Evolutionary conservation across 2,329 filamentous ascomycete species (phyloP), one percentile per base, ranked within the genome.

Genomic region (Blastomyces percursus): DNA sequence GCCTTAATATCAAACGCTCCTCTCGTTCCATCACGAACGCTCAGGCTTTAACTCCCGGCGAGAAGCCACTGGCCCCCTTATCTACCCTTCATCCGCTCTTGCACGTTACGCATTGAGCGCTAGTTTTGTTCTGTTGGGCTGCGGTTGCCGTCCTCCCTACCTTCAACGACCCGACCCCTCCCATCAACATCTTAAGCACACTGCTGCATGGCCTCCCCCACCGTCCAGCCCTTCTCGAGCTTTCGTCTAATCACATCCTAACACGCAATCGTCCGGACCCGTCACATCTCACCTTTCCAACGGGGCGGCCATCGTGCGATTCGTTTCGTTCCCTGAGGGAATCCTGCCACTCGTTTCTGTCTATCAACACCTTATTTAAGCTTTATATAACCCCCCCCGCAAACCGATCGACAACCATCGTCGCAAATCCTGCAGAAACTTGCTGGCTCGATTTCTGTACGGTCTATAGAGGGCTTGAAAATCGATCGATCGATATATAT

Each of bases 401-500:
- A 7, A 35, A n/a, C 51, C 19, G 16, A 55, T 55, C 51, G 16
- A 55, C 32, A 44, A 14, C 38, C 35, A 58, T 24, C 38, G 38
- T 46, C 42, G 42, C 46, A 40, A 46, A 38, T 56, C 2, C 21
- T 35, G 35, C 51, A 48, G 60, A 48, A 61, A 57, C 11, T 61
- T 61, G 60, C 60, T 61, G 51, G 60, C 50, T 56, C 60, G 38
- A 56, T 61, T 61, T 61, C 50, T 61, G 38, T 35, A 30, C 56
- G 27, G 24, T 48, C 24, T 30, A 7, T 19, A 42, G 19, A 46
- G 21, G 8, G 21, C 16, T 44, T 12, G 55, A 19, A n/a, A 35
- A 9, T 4, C 14, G 6, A 11, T 59, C 16, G 54, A 40, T 42
- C 6, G 54, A 42, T 14, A 57, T 16, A 40, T 11, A 30, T 30